phyloP scores from a whole-genome alignment of 2,329 filamentous ascomycete genomes.

The Cryphonectria parasitica region DNA sequence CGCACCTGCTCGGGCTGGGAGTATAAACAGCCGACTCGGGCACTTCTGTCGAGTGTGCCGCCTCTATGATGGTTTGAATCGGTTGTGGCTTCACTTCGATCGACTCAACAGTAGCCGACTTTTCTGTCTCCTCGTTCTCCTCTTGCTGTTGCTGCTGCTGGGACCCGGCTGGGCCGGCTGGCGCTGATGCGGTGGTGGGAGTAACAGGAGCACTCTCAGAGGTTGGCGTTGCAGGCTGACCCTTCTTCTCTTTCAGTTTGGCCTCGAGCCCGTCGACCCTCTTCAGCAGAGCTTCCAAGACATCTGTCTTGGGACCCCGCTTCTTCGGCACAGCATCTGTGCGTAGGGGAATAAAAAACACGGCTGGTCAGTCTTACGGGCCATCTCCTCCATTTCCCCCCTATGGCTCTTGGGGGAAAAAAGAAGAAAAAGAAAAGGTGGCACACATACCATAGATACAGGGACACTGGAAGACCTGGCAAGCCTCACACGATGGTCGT shows the following conservation, averaged over 20 bases:
- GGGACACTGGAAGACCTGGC: constrained; percentile 84
- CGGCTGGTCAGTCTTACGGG: constrained; percentile 19
- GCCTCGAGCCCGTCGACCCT: constrained; percentile 85
- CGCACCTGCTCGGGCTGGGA: constrained; percentile 45
- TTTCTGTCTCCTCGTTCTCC: constrained; percentile 28
- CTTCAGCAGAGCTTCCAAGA: constrained; percentile 81
- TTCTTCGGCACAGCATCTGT: constrained; percentile 88
- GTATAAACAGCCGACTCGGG: constrained; percentile 49
- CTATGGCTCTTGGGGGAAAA: neutral
- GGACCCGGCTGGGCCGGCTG: constrained; percentile 4
- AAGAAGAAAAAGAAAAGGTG: no score
- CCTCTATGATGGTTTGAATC: constrained; percentile 47
- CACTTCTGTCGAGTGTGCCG: constrained; percentile 39
- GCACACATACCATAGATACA: constrained; percentile 79
- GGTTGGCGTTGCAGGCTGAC: constrained; percentile 35
- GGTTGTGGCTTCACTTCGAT: constrained; percentile 45
- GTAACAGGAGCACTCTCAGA: constrained; percentile 36
- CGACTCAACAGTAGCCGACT: constrained; percentile 34
- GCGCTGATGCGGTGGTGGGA: constrained; percentile 32
- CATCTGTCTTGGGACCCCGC: constrained; percentile 86
- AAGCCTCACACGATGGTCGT: constrained; percentile 84
- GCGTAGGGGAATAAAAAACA: neutral
- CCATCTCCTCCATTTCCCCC: neutral
- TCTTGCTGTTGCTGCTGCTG: constrained; percentile 29
- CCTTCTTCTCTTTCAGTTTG: constrained; percentile 68